A percentile compares a stretch with the other conserved stretches of the same genome.
Conservation (phyloP, 441 rosid species). For the Brassica hybrid region DNA sequence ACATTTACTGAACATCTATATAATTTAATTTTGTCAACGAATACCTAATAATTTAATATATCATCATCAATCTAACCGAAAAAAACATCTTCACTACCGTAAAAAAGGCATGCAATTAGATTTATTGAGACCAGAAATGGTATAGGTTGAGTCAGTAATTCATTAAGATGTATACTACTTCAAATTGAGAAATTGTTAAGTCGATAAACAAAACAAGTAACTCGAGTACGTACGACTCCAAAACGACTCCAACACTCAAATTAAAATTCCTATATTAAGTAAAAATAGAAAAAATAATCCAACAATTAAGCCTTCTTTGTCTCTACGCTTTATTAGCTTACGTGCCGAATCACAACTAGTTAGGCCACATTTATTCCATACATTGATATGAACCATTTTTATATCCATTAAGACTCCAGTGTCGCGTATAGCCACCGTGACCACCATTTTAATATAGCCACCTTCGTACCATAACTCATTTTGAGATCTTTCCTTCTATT, state of each 20-base stretch:
- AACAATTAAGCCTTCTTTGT: slow-evolving; percentile 8
- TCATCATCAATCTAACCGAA: not conserved
- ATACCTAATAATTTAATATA: not conserved
- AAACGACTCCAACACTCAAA: slow-evolving; percentile 26
- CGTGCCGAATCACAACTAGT: slow-evolving; percentile 11
- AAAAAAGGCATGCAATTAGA: too few species aligned
- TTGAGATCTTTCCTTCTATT: not conserved
- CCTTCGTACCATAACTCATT: slow-evolving; percentile 3
- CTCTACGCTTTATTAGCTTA: slow-evolving; percentile 16
- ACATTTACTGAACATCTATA: not conserved
- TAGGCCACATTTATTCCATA: slow-evolving; percentile 9
- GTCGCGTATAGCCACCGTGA: slow-evolving; percentile 29
- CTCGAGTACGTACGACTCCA: not conserved
- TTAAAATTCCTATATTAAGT: not conserved
- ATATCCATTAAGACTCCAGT: not conserved
- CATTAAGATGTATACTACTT: slow-evolving; percentile 3
- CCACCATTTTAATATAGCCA: slow-evolving; percentile 19
- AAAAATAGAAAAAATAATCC: slow-evolving; percentile 1
- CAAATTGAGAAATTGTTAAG: not conserved
- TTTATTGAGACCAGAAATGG: too few species aligned
- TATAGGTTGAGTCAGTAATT: not conserved
- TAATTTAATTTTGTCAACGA: not conserved
- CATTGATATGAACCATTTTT: not conserved
- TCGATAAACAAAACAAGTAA: slow-evolving; percentile 22
- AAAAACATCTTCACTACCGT: not conserved